Conservation (phyloP, 768 basidiomycete species). For the Suillus luteus region DNA sequence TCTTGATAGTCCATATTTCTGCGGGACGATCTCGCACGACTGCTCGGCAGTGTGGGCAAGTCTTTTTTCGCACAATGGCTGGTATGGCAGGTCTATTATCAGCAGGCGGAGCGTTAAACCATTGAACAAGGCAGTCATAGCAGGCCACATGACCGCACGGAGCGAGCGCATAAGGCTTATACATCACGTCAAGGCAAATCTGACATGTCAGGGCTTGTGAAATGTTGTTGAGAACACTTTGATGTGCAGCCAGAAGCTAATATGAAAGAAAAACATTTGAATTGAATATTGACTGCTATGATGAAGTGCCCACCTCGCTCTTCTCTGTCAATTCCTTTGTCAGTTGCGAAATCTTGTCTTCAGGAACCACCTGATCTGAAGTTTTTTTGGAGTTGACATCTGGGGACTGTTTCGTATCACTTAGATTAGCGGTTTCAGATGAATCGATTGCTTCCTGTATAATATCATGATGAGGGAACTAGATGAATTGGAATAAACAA, state of each 20-base stretch:
- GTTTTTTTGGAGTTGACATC: neutral
- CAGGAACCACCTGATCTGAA: neutral
- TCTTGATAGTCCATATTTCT: conserved; percentile 51
- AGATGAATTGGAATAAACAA: neutral
- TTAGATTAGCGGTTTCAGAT: neutral
- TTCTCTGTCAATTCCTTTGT: conserved; percentile 46
- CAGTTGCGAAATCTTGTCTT: conserved; percentile 40
- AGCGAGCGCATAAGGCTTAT: conserved; percentile 71
- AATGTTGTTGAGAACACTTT: conserved; percentile 52
- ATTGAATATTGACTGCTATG: neutral
- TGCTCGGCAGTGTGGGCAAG: conserved; percentile 47
- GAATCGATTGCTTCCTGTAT: neutral
- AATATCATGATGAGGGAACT: neutral
- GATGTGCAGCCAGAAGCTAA: conserved; percentile 55
- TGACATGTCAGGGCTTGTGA: conserved; percentile 73
- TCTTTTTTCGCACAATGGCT: conserved; percentile 40
- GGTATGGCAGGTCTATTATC: conserved; percentile 30
- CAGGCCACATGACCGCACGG: conserved; percentile 80
- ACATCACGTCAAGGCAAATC: conserved; percentile 75
- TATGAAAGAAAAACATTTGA: conserved; percentile 9
- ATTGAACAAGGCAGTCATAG: conserved; percentile 69
- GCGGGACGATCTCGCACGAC: conserved; percentile 47
- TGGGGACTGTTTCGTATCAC: neutral
- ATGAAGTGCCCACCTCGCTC: conserved; percentile 35
- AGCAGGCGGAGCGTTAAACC: conserved; percentile 60